Base-by-base conservation (phyloP, 106 monocot genomes). In the Dactylorhiza incarnata region DNA sequence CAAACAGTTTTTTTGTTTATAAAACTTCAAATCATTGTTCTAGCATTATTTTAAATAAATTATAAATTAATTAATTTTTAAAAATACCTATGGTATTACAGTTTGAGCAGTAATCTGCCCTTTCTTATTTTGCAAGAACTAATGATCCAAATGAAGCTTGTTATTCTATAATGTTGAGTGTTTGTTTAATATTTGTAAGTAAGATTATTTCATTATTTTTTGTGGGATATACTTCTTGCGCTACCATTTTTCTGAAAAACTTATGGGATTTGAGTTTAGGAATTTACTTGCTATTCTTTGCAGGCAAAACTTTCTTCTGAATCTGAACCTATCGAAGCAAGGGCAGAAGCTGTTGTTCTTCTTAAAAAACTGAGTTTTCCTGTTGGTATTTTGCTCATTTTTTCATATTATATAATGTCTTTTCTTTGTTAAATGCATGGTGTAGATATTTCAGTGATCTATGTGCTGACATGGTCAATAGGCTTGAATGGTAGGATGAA, bases 301-400 rank as follows among this genome's bases (percentile, higher is more conserved):
- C 87, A 96, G 96, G 91, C 74, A 82, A 91, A 97, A 45, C 81
- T 97, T 59, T 93, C 82, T 68, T 89, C 86, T 20, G 96, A 97
- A 84, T 82, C 89, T 77, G 96, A 91, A 78, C 91, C 90, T 75
- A 93, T 97, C 56, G 96, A 93, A 91, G 81, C 87, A 75, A 93
- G 93, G 79, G 96, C 96, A 45, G 93, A 97, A 83, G 93, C 96
- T 80, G 96, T 97, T 58, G 91, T 97, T 54, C 96, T 97, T 87
- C 91, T 97, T 47, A 91, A 93, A 72, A 91, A 91, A 83, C 82
- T 97, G 77, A 93, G 89, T 82, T 97, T 87, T 74, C 93, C 96
- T 80, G 95, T 94, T 85, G 78, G 86, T 90, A 88, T 81, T 86
- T 78, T 26, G 20, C 53, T 75, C 73, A 71, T 85, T 52, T 81